Percentiles rank a stretch among this genome's conserved stretches.
Evolutionary conservation across 306 rosid species (phyloP).

Genomic region (Malus domestica): DNA sequence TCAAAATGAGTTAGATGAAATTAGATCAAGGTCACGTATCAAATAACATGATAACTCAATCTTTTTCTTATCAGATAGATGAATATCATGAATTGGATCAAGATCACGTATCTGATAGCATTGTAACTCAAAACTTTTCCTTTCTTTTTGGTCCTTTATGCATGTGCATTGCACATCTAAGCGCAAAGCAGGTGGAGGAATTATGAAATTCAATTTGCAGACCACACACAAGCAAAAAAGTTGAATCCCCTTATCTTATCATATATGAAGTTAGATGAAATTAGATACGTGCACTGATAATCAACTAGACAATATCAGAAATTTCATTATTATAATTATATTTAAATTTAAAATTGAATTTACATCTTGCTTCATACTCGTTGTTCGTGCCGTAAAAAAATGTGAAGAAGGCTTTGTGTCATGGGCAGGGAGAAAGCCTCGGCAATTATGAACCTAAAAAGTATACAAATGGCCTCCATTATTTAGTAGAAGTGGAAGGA

Average conservation of each 20-base stretch:
- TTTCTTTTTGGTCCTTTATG: neutral
- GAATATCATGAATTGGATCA: neutral
- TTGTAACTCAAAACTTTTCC: neutral
- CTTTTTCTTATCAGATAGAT: neutral
- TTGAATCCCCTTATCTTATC: neutral
- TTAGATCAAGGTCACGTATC: neutral
- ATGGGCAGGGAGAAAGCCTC: neutral
- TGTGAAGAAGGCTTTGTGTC: neutral
- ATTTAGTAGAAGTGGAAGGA: neutral
- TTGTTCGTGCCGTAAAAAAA: neutral
- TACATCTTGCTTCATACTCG: neutral
- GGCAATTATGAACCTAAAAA: neutral
- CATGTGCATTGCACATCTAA: neutral
- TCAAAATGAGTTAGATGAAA: neutral
- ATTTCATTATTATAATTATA: too few relatives aligned
- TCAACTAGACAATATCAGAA: neutral
- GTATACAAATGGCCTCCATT: neutral
- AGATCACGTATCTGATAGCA: neutral
- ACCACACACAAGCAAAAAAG: neutral
- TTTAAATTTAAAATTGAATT: neutral
- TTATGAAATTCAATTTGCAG: slow-evolving; percentile 1
- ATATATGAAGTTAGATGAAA: too few relatives aligned
- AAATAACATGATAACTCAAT: neutral
- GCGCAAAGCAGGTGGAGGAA: neutral
- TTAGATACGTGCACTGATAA: neutral